phyloP scores from a whole-genome alignment of 2,329 filamentous ascomycete genomes.

The Neoarthrinium moseri region DNA sequence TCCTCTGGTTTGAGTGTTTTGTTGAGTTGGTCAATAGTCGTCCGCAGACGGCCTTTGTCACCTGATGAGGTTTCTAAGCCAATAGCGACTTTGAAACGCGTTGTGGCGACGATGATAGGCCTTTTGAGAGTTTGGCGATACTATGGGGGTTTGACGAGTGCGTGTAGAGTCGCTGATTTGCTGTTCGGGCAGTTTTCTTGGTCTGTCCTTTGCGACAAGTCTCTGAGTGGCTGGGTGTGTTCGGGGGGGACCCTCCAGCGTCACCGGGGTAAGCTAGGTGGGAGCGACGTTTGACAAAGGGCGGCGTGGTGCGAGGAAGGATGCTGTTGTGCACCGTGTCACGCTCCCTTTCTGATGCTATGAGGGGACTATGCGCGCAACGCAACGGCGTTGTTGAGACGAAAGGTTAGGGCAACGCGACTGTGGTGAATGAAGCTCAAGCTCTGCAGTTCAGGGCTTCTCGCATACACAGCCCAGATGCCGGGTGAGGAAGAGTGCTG shows the following conservation, averaged over 20 bases:
- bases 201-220: conserved; percentile 25
- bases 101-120: conserved; percentile 52
- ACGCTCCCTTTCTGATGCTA: background rate
- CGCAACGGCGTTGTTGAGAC: background rate
- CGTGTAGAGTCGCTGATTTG: conserved; percentile 52
- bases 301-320: background rate
- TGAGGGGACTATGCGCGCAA: background rate
- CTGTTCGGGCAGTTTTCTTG: conserved; percentile 26
- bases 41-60: conserved; percentile 49
- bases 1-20: conserved; percentile 29
- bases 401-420: background rate
- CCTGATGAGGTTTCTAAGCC: conserved; percentile 46
- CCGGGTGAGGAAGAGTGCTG: background rate
- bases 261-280: conserved; percentile 10
- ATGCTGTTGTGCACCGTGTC: conserved; percentile 3
- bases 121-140: conserved; percentile 34
- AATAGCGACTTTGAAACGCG: conserved; percentile 44
- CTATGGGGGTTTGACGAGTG: conserved; percentile 36
- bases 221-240: conserved; percentile 29
- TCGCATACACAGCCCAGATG: background rate
- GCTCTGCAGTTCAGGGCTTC: too few species aligned
- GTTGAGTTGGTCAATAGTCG: conserved; percentile 30
- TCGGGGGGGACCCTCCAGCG: conserved; percentile 15
- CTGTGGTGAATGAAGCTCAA: too few species aligned
- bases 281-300: background rate